Evolutionary conservation across 2,329 filamentous ascomycete genomes (phyloP).

Genomic region (Lomentospora prolificans): DNA sequence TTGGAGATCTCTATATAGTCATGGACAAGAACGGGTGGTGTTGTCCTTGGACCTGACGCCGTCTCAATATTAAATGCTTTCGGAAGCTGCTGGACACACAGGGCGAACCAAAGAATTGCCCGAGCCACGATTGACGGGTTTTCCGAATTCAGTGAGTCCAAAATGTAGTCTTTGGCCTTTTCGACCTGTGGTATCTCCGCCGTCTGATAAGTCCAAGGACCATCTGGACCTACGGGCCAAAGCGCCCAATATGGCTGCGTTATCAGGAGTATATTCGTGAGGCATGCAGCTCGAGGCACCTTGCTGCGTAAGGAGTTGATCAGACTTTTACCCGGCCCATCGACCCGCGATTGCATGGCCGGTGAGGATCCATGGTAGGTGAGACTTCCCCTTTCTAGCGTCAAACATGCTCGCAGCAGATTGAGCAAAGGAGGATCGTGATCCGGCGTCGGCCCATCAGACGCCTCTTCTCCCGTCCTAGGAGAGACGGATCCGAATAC

Average conservation of each 20-base stretch:
- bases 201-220: slow-evolving; percentile 34
- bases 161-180: not conserved
- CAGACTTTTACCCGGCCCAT: not conserved
- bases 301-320: not conserved
- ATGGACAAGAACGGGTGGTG: not conserved
- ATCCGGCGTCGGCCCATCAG: not conserved
- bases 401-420: not conserved
- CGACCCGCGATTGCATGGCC: not conserved
- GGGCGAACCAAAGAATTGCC: not conserved
- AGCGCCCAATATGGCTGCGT: slow-evolving; percentile 22
- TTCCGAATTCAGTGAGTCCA: not conserved
- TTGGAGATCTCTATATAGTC: not conserved
- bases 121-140: not conserved
- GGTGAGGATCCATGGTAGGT: not conserved
- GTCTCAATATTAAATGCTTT: not conserved
- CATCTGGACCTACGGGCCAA: slow-evolving; percentile 30
- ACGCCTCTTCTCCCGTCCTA: not conserved
- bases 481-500: not conserved
- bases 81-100: not conserved
- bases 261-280: slow-evolving; percentile 28
- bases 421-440: not conserved
- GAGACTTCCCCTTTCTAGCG: not conserved
- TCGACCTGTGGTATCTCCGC: not conserved
- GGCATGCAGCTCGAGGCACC: slow-evolving; percentile 26
- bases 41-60: not conserved